Base-by-base conservation (phyloP, 2,329 filamentous ascomycete species). In the Conoideocrella luteorostrata region DNA sequence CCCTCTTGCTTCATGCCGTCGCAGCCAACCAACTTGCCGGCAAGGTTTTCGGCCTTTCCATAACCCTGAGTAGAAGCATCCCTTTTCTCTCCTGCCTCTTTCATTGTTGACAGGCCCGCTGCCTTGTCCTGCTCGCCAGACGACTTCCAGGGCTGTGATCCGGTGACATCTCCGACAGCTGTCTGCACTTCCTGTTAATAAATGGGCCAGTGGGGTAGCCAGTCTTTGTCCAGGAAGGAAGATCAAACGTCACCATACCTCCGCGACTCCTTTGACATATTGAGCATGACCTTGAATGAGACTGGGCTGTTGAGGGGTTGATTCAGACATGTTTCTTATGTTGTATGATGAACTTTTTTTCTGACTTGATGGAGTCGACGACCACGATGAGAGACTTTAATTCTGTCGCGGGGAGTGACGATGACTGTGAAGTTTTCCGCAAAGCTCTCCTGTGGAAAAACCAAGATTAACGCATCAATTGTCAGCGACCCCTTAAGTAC, bases 1-100 rank as follows among this genome's bases (percentile, higher is more conserved):
- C 80, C 81, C 60, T 84, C 80, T 43, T 72, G 70, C 61, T 76
- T 66, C 83, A 87, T 86, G 0, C 83, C 83, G 60, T 83, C 78
- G 51, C 83, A 87, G 0, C 83, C 82, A 0, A 78, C 73, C 1
- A 75, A 62, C 55, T 75, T 77, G 5, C 83, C 83, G 0, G 79
- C 76, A 38, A 80, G 56, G 66, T 86, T 77, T 59, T 88, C 83
- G 3, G 71, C 69, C 54, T 74, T 78, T 28, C 83, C 83, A 43
- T 74, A 79, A 0, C 82, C 82, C 34, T 74, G 65, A 4, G 43
- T 30, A 5, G 60, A 56, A 2, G 73, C 58, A 51, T 85, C 77
- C 18, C 81, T 70, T 42, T 71, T 62, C 51, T 78, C 72, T 46
- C 70, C 68, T 1, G 78, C 81, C 7, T 69, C 64, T 62, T 82